phyloP scores from a whole-genome alignment of 140 eudicot species.

The Senecio squalidus region DNA sequence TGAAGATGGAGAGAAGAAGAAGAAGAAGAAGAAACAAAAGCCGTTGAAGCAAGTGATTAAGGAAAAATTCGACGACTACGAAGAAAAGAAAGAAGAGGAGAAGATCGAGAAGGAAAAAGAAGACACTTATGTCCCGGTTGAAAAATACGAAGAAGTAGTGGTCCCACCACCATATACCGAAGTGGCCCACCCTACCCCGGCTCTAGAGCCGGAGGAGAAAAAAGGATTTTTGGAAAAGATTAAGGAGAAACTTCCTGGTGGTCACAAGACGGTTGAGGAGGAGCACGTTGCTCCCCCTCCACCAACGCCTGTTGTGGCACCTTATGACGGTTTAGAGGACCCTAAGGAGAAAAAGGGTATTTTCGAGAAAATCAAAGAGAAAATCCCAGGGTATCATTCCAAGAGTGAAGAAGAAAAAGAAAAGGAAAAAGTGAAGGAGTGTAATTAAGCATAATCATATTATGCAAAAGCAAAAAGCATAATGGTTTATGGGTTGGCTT shows the following conservation, averaged over 20 bases:
- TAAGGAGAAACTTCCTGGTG: constrained; percentile 62
- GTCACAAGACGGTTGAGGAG: constrained; percentile 35
- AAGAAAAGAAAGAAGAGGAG: constrained; percentile 34
- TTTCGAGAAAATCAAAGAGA: constrained; percentile 55
- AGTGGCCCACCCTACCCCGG: constrained; percentile 15
- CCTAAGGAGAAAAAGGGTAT: constrained; percentile 51
- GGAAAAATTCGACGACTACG: constrained; percentile 50
- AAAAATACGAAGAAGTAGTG: constrained; percentile 42
- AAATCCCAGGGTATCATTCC: constrained; percentile 51
- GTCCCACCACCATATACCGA: constrained; percentile 17
- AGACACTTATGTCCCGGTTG: constrained; percentile 53
- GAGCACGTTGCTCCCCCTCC: constrained; percentile 28
- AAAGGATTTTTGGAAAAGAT: constrained; percentile 65
- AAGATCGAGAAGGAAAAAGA: constrained; percentile 30
- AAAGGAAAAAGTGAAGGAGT: constrained; percentile 27
- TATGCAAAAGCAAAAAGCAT: constrained; percentile 18
- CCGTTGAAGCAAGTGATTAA: constrained; percentile 50
- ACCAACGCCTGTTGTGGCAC: background rate
- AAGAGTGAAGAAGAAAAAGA: constrained; percentile 50
- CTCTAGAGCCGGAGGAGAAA: constrained; percentile 50
- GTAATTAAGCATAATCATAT: constrained; percentile 19
- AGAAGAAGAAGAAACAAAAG: constrained; percentile 56
- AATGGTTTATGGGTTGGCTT: constrained; percentile 30
- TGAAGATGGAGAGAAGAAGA: constrained; percentile 53
- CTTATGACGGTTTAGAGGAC: constrained; percentile 22